phyloP scores from a whole-genome alignment of 768 basidiomycete species.

The Rubroboletus pulcherrimus region DNA sequence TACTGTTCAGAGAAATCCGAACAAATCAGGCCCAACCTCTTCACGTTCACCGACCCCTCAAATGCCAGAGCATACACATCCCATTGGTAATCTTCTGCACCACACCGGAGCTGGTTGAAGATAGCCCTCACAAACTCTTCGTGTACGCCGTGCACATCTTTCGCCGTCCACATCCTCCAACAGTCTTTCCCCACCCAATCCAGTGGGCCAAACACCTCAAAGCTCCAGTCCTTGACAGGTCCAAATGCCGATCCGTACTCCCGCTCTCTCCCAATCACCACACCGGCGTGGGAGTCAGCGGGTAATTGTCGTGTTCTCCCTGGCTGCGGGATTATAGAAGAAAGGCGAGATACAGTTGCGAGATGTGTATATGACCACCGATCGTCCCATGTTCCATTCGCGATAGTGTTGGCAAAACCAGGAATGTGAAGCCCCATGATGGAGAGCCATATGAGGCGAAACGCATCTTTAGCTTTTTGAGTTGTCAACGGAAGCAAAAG shows the following conservation, averaged over 20 bases:
- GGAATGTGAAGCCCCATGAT: slow-evolving; percentile 70
- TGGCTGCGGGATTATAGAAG: slow-evolving; percentile 49
- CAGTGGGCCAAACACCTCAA: slow-evolving; percentile 50
- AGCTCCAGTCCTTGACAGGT: slow-evolving; percentile 64
- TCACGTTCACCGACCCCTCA: slow-evolving; percentile 56
- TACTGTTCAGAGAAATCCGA: neutral
- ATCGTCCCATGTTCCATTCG: slow-evolving; percentile 55
- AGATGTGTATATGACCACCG: slow-evolving; percentile 58
- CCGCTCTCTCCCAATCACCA: slow-evolving; percentile 61
- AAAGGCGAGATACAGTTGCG: slow-evolving; percentile 41
- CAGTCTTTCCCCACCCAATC: slow-evolving; percentile 39
- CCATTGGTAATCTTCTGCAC: slow-evolving; percentile 56
- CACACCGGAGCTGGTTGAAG: slow-evolving; percentile 54
- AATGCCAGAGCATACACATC: slow-evolving; percentile 63
- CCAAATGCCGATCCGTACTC: slow-evolving; percentile 61
- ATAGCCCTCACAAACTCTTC: slow-evolving; percentile 49
- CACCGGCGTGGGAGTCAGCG: slow-evolving; percentile 63
- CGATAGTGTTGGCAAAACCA: slow-evolving; percentile 49
- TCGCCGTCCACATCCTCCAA: slow-evolving; percentile 42
- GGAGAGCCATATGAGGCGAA: slow-evolving; percentile 69
- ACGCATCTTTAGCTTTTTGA: slow-evolving; percentile 44
- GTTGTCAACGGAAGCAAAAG: slow-evolving; percentile 49
- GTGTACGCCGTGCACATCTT: slow-evolving; percentile 52
- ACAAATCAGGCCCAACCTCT: slow-evolving; percentile 42
- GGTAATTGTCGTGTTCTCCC: slow-evolving; percentile 32